Conservation (phyloP, 2,329 filamentous ascomycete genomes). For the Beauveria varroae region DNA sequence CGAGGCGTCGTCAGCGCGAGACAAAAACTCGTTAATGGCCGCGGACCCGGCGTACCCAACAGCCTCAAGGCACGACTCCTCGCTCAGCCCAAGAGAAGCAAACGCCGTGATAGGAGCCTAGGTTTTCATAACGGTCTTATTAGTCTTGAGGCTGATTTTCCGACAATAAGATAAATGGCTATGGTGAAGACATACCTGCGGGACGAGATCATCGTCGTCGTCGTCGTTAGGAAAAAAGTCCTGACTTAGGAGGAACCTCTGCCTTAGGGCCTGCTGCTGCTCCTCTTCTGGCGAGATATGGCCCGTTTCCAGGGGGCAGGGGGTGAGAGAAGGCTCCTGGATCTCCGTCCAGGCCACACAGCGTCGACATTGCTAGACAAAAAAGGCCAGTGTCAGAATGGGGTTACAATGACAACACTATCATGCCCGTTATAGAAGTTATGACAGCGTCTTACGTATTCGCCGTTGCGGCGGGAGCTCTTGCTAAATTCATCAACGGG, state of each 20-base stretch:
- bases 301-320: slow-evolving; percentile 23
- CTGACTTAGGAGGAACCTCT: background rate
- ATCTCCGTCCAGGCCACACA: slow-evolving; percentile 30
- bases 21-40: background rate
- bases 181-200: background rate
- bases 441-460: slow-evolving; percentile 21
- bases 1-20: background rate
- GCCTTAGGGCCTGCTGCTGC: background rate
- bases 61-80: background rate
- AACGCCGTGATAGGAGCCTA: slow-evolving; percentile 22
- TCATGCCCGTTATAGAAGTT: background rate
- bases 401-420: background rate
- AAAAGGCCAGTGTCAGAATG: background rate
- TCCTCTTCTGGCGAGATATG: slow-evolving; percentile 26
- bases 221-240: background rate
- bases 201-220: background rate
- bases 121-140: no score
- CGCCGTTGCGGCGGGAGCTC: slow-evolving; percentile 19
- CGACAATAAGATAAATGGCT: background rate
- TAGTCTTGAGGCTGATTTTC: background rate
- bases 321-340: slow-evolving; percentile 26
- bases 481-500: slow-evolving; percentile 24
- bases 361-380: slow-evolving; percentile 25
- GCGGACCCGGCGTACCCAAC: background rate
- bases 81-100: slow-evolving; percentile 17